Conservation (phyloP, 2,329 filamentous ascomycete genomes). For the Alternaria rosae region DNA sequence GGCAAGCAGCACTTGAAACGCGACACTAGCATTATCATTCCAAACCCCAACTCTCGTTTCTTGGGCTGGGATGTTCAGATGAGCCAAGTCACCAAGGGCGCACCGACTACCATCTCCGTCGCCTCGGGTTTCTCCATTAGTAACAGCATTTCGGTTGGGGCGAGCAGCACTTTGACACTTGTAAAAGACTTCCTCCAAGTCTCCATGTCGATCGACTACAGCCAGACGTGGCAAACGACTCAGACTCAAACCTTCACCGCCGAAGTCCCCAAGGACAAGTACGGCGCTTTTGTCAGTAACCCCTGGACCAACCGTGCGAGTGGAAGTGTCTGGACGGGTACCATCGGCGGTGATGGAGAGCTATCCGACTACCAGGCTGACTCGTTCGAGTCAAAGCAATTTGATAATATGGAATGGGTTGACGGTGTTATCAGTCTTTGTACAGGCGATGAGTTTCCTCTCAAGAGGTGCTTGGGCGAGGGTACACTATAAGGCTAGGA, state of each 20-base stretch:
- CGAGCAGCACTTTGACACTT: slow-evolving; percentile 22
- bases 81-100: slow-evolving; percentile 47
- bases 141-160: slow-evolving; percentile 42
- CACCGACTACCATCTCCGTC: slow-evolving; percentile 38
- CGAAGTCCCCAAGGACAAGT: slow-evolving; percentile 48
- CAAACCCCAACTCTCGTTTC: slow-evolving; percentile 37
- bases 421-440: slow-evolving; percentile 52
- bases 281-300: slow-evolving; percentile 53
- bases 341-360: slow-evolving; percentile 39
- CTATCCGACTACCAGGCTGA: slow-evolving; percentile 44
- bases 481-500: slow-evolving; percentile 32
- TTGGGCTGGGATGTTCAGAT: slow-evolving; percentile 52
- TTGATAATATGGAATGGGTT: slow-evolving; percentile 49
- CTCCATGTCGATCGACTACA: slow-evolving; percentile 37
- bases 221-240: slow-evolving; percentile 42
- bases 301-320: slow-evolving; percentile 42
- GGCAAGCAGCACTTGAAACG: slow-evolving; percentile 20
- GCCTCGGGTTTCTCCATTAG: slow-evolving; percentile 46
- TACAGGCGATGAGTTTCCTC: slow-evolving; percentile 46
- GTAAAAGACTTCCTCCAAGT: slow-evolving; percentile 37
- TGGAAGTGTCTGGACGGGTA: slow-evolving; percentile 49
- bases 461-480: slow-evolving; percentile 50
- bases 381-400: slow-evolving; percentile 44
- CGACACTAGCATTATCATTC: slow-evolving; percentile 22
- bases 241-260: slow-evolving; percentile 44